Evolutionary conservation across 106 monocot species (phyloP).

Genomic region (Chionographis japonica): DNA sequence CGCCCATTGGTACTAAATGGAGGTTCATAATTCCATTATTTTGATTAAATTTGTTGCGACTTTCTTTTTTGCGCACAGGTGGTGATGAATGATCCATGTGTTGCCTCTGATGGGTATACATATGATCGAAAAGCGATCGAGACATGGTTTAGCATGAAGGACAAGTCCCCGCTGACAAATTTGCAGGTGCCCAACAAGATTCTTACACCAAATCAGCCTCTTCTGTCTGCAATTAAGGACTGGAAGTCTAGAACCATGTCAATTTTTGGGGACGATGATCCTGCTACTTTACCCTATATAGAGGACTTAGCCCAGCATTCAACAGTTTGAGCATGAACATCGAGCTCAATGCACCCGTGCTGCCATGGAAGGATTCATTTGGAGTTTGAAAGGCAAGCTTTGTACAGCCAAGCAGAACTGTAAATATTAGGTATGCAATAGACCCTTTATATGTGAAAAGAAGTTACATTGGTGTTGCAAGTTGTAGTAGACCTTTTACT

Average conservation of each 20-base stretch:
- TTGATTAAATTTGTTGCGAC: neutral
- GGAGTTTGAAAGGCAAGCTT: no score
- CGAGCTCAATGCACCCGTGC: no score
- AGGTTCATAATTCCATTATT: no score
- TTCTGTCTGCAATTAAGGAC: constrained; percentile 67
- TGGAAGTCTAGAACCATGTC: constrained; percentile 48
- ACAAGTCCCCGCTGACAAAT: constrained; percentile 76
- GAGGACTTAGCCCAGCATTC: no score
- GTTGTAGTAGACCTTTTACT: no score
- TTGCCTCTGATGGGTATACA: constrained; percentile 81
- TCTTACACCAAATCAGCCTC: constrained; percentile 59
- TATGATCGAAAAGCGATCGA: constrained; percentile 72
- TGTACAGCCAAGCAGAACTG: no score
- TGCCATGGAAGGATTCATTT: no score
- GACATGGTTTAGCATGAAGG: constrained; percentile 56
- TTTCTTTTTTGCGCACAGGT: constrained; percentile 26
- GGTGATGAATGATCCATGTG: constrained; percentile 78
- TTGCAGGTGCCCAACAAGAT: constrained; percentile 34
- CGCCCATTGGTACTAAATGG: no score
- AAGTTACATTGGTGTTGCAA: no score
- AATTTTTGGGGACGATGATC: neutral
- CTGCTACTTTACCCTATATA: neutral
- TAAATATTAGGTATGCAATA: no score
- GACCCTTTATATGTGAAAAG: no score
- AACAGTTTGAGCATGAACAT: no score